Evolutionary conservation across 1,284 basidiomycete species (phyloP).

Genomic region (Puccinia polysora): DNA sequence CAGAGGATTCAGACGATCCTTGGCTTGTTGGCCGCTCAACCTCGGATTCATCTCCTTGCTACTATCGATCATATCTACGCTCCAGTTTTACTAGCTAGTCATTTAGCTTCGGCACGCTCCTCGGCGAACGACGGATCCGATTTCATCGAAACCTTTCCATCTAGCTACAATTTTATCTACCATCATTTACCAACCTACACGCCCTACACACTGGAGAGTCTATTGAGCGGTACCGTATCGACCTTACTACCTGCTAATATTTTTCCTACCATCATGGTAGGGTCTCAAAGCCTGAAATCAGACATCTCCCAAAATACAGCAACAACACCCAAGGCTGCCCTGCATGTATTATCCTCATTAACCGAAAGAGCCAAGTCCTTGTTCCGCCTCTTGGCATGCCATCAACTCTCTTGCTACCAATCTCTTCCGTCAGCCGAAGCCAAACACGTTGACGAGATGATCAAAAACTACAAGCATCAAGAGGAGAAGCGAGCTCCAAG

Average conservation of each 20-base stretch:
- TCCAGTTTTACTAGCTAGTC: constrained; percentile 64
- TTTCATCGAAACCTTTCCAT: constrained; percentile 48
- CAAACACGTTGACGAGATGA: constrained; percentile 27
- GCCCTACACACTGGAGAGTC: constrained; percentile 68
- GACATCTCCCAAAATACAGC: constrained; percentile 63
- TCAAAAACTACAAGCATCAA: constrained; percentile 23
- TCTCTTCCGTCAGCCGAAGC: constrained; percentile 39
- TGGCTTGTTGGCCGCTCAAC: constrained; percentile 65
- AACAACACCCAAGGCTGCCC: constrained; percentile 58
- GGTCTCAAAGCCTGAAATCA: constrained; percentile 52
- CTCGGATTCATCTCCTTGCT: constrained; percentile 68
- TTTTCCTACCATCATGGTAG: constrained; percentile 56
- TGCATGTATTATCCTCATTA: constrained; percentile 76
- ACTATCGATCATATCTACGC: constrained; percentile 80
- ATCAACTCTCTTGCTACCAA: constrained; percentile 36
- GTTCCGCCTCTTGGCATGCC: constrained; percentile 46
- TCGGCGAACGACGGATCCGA: constrained; percentile 44
- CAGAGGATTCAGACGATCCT: constrained; percentile 63
- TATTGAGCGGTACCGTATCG: constrained; percentile 45
- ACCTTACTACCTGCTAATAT: constrained; percentile 47
- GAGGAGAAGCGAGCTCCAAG: constrained; percentile 53
- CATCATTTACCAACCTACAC: constrained; percentile 78
- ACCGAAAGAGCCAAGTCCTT: constrained; percentile 67
- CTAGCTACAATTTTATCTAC: constrained; percentile 77
- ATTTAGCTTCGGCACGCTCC: constrained; percentile 49